Evolutionary conservation across 1,139 yeast genomes (phyloP), one percentile per base, ranked within the genome.

Genomic region (Geotrichum phurueaensis): DNA sequence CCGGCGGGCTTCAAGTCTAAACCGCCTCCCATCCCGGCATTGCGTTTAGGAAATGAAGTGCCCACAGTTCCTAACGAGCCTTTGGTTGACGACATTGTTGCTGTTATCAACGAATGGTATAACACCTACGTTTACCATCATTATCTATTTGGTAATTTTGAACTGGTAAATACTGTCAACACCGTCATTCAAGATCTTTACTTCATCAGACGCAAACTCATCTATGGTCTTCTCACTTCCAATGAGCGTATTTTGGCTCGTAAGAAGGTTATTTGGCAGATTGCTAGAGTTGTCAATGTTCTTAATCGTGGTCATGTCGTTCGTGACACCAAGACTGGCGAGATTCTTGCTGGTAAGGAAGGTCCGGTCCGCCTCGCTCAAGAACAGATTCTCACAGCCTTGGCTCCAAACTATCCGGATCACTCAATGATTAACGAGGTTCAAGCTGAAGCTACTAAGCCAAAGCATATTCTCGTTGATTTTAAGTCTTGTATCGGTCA

Each of bases 391-490:
- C 78, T 85, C 60, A 81, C 86, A 72, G 90, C 96, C 0, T 77
- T 90, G 63, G 84, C 88, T 22, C 86, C 92, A 23, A 84, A 85
- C 67, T 87, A 83, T 71, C 94, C 96, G 6, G 67, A 79, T 57
- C 67, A 66, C 59, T 76, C 73, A 60, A 71, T 64, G 66, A 74
- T 63, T 62, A 71, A 65, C 29, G 75, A 67, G 31, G 52, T 54
- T 1, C 53, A 67, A 6, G 65, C 71, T 69, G 78, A 66, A 72
- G 68, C 67, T n/a, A 69, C 75, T 2, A 75, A 82, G 64, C 91
- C 91, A 23, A 85, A 91, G 1, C 92, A 89, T 71, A 82, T 90
- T 64, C 75, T 89, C 71, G 90, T 89, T 55, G 96, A 88, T 72
- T 86, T 89, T 73, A 85, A 85, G 69, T 82, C 89, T 43, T 89